These are phyloP conservation scores for Talaromyces amestolkiae DNA, from an alignment of 2,329 filamentous ascomycete species.

Conservation along the genomic window DNA sequence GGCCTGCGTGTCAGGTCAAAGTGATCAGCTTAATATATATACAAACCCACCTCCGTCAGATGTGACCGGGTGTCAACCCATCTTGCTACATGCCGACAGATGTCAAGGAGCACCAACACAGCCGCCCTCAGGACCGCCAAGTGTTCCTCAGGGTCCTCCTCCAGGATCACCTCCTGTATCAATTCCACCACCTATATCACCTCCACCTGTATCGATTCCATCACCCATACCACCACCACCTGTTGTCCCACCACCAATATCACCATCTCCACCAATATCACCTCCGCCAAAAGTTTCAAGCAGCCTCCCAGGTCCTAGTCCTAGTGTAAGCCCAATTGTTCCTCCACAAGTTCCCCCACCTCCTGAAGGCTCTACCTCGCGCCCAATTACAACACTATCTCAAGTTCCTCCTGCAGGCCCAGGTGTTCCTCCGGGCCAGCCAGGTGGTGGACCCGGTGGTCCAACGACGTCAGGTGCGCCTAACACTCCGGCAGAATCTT, in stretches of 20 bases:
- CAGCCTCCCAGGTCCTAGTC: not conserved
- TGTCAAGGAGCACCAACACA: slow-evolving; percentile 29
- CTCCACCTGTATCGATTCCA: not conserved
- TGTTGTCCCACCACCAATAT: not conserved
- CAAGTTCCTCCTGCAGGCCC: not conserved
- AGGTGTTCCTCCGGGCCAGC: not conserved
- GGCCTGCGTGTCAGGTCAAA: slow-evolving; percentile 56
- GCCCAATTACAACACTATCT: not conserved
- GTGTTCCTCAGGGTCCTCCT: slow-evolving; percentile 13
- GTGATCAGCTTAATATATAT: slow-evolving; percentile 44
- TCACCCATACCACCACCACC: not conserved
- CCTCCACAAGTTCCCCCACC: not conserved
- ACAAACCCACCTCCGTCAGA: slow-evolving; percentile 31
- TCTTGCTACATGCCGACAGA: slow-evolving; percentile 36
- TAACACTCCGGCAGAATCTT: slow-evolving; percentile 1
- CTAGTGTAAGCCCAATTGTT: not conserved
- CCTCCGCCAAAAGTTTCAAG: not conserved
- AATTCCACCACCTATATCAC: not conserved
- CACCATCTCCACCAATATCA: not conserved
- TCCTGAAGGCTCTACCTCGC: not conserved
- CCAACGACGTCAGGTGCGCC: slow-evolving; percentile 3
- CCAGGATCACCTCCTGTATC: slow-evolving; percentile 3
- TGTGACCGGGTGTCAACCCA: slow-evolving; percentile 34
- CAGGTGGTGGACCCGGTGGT: not conserved
- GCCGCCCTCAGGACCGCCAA: slow-evolving; percentile 19